These are phyloP conservation scores for Nowakowskiella sp. DNA, from an alignment of 192 early-diverging fungal species.

Conservation along the genomic window DNA sequence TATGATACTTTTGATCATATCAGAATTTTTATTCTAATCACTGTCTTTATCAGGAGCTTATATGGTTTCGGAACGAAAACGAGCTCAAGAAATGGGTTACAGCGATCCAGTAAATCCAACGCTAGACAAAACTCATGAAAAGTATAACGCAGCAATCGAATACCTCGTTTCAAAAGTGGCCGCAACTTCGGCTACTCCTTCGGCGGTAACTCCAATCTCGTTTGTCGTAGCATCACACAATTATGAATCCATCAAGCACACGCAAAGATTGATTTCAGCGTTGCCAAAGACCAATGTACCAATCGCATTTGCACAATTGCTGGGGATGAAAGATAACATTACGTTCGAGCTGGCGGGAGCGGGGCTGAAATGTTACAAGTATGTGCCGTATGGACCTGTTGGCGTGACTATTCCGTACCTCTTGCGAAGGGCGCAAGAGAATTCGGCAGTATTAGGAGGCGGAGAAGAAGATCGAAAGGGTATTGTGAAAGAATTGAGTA, in stretches of 20 bases:
- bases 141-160: slow-evolving; percentile 71
- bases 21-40: background rate
- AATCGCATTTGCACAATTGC: slow-evolving; percentile 88
- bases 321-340: slow-evolving; percentile 89
- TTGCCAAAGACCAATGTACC: slow-evolving; percentile 33
- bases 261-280: slow-evolving; percentile 52
- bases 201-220: slow-evolving; percentile 41
- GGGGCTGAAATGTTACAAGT: slow-evolving; percentile 82
- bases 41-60: slow-evolving; percentile 40
- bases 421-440: slow-evolving; percentile 89
- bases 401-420: slow-evolving; percentile 89
- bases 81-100: slow-evolving; percentile 61
- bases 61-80: slow-evolving; percentile 65
- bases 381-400: slow-evolving; percentile 86
- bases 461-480: slow-evolving; percentile 6
- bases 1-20: slow-evolving; percentile 16
- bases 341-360: slow-evolving; percentile 70
- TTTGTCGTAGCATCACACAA: slow-evolving; percentile 92
- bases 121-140: slow-evolving; percentile 70
- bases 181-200: slow-evolving; percentile 16
- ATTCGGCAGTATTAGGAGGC: slow-evolving; percentile 68
- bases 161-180: slow-evolving; percentile 57
- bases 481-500: background rate
- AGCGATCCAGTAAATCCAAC: slow-evolving; percentile 73
- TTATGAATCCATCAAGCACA: slow-evolving; percentile 59